Percentiles rank a stretch among this genome's conserved stretches.
These are phyloP conservation scores for Monilinia aucupariae DNA, from an alignment of 2,329 filamentous ascomycete species.

Conservation along the genomic window DNA sequence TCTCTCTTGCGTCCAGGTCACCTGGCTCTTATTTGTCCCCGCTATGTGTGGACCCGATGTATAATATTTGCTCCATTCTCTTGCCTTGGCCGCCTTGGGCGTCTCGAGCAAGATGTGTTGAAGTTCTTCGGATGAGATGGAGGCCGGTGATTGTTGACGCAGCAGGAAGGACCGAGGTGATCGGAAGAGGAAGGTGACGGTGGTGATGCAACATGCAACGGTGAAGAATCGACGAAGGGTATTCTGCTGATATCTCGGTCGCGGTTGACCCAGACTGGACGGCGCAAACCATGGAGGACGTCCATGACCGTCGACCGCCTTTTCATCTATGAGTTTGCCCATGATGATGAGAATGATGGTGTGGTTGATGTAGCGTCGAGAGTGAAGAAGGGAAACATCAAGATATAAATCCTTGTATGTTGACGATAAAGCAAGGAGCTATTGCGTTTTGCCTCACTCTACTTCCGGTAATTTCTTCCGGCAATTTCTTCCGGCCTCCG, in stretches of 20 bases:
- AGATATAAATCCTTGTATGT: too few relatives aligned
- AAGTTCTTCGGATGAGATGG: conserved; percentile 47
- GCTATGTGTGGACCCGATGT: conserved; percentile 70
- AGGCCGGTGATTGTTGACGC: conserved; percentile 27
- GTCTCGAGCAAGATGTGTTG: conserved; percentile 53
- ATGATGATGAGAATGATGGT: conserved; percentile 5
- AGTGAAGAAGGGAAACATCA: too few relatives aligned
- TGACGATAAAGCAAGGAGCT: too few relatives aligned
- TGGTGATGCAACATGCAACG: conserved; percentile 51
- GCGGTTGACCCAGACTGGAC: conserved; percentile 49
- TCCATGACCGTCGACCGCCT: conserved; percentile 36
- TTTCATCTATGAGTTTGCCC: conserved; percentile 8
- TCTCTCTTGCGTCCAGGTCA: conserved; percentile 63
- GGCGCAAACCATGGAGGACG: conserved; percentile 62
- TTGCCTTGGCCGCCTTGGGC: conserved; percentile 50
- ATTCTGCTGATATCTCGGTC: conserved; percentile 53
- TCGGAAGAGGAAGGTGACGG: conserved; percentile 38
- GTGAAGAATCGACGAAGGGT: conserved; percentile 62
- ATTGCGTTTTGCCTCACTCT: too few relatives aligned
- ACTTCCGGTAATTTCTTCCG: too few relatives aligned
- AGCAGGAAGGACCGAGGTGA: conserved; percentile 43
- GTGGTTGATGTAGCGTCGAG: too few relatives aligned
- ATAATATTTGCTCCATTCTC: conserved; percentile 74
- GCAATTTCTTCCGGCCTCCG: too few relatives aligned
- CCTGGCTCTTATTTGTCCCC: conserved; percentile 71